Percentiles rank a stretch among this genome's conserved stretches.
Evolutionary conservation across 352 stramenopile genomes (phyloP).

Genomic region (Pseudoperonospora humuli): DNA sequence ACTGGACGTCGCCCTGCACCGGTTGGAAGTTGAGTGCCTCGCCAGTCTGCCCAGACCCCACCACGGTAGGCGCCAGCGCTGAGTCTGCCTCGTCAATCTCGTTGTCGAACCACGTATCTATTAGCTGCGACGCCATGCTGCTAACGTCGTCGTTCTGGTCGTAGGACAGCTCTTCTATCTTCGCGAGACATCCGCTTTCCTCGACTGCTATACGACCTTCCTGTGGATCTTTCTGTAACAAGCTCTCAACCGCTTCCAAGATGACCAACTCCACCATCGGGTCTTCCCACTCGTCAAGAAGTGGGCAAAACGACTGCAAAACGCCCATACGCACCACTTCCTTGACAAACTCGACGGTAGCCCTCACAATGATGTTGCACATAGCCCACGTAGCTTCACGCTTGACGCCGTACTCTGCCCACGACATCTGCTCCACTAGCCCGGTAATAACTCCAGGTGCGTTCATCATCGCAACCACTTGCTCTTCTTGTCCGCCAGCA

Average conservation of each 20-base stretch:
- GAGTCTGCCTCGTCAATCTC: slow-evolving; percentile 40
- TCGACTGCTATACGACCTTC: slow-evolving; percentile 64
- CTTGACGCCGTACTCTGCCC: slow-evolving; percentile 80
- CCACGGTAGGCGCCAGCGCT: slow-evolving; percentile 40
- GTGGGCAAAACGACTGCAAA: slow-evolving; percentile 57
- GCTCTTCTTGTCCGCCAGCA: slow-evolving; percentile 59
- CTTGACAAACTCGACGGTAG: slow-evolving; percentile 42
- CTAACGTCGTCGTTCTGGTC: slow-evolving; percentile 78
- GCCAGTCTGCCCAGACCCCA: slow-evolving; percentile 27
- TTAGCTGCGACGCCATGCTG: slow-evolving; percentile 57
- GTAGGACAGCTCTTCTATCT: slow-evolving; percentile 80
- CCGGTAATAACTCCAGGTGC: slow-evolving; percentile 50
- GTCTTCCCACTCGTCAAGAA: slow-evolving; percentile 81
- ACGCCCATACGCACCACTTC: slow-evolving; percentile 69
- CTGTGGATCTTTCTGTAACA: slow-evolving; percentile 56
- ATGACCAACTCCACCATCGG: slow-evolving; percentile 83
- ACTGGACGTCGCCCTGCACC: slow-evolving; percentile 52
- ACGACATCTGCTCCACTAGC: slow-evolving; percentile 80
- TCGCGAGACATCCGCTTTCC: slow-evolving; percentile 65
- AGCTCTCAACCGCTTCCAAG: slow-evolving; percentile 64
- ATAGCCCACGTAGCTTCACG: slow-evolving; percentile 81
- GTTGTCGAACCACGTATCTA: slow-evolving; percentile 78
- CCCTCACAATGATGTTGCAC: slow-evolving; percentile 80
- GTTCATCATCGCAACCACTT: slow-evolving; percentile 71
- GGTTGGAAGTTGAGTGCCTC: slow-evolving; percentile 65